phyloP scores from a whole-genome alignment of 805 yeast species.

The Metschnikowia drakensbergensis region DNA sequence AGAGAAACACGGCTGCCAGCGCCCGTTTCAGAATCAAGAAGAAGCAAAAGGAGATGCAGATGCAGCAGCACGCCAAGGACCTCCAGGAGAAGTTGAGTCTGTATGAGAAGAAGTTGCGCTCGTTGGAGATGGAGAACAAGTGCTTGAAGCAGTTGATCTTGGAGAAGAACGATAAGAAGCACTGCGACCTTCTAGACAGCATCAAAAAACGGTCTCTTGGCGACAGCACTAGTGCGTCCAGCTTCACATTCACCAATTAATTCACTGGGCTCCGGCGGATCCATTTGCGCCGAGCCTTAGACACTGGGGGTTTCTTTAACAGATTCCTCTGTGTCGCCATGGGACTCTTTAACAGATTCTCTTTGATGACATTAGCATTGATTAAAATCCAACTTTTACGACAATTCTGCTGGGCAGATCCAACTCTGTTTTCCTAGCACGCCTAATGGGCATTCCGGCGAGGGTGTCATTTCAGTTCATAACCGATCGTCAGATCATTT shows the following conservation, averaged over 20 bases:
- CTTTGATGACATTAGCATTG: conserved; percentile 17
- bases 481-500: conserved; percentile 1
- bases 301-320: conserved; percentile 1
- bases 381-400: conserved; percentile 38
- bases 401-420: conserved; percentile 20
- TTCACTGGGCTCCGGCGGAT: no score
- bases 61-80: conserved; percentile 74
- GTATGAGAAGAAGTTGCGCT: conserved; percentile 71
- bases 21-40: conserved; percentile 91
- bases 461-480: conserved; percentile 15
- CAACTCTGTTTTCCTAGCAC: conserved; percentile 22
- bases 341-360: conserved; percentile 5
- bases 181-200: conserved; percentile 25
- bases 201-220: conserved; percentile 27
- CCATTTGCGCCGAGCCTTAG: background rate
- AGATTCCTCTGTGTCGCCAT: background rate
- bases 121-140: conserved; percentile 90
- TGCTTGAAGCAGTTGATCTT: conserved; percentile 78
- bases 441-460: conserved; percentile 18
- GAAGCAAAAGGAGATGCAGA: conserved; percentile 86
- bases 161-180: conserved; percentile 55
- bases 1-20: conserved; percentile 89
- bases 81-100: conserved; percentile 62
- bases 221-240: background rate
- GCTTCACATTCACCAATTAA: conserved; percentile 1